phyloP scores from a whole-genome alignment of 1,284 basidiomycete genomes.

The Boletus semigastroideus region DNA sequence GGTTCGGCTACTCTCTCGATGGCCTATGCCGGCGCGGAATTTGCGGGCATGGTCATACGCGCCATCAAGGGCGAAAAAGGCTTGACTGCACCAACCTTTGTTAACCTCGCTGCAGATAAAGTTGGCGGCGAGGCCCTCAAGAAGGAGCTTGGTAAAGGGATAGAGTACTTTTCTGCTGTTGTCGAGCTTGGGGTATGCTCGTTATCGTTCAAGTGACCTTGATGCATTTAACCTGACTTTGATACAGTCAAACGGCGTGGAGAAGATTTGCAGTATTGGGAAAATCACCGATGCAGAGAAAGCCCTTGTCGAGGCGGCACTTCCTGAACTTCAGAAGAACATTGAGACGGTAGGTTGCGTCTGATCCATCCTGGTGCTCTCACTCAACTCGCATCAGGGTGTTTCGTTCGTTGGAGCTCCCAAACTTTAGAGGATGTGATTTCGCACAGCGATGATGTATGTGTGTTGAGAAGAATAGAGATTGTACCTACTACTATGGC shows the following conservation, averaged over 20 bases:
- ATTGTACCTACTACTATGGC: background rate
- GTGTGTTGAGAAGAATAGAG: slow-evolving; percentile 4
- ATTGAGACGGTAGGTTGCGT: slow-evolving; percentile 64
- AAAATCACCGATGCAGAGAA: slow-evolving; percentile 72
- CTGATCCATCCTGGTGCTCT: background rate
- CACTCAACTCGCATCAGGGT: slow-evolving; percentile 30
- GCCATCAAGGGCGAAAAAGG: slow-evolving; percentile 90
- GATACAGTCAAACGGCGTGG: slow-evolving; percentile 71
- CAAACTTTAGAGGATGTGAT: slow-evolving; percentile 34
- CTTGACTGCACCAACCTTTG: slow-evolving; percentile 82
- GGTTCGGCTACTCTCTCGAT: slow-evolving; percentile 88
- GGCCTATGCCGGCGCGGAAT: slow-evolving; percentile 90
- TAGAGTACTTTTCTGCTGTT: slow-evolving; percentile 83
- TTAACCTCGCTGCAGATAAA: slow-evolving; percentile 78
- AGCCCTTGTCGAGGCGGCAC: slow-evolving; percentile 71
- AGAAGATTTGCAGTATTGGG: slow-evolving; percentile 79
- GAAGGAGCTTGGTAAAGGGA: slow-evolving; percentile 62
- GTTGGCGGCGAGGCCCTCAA: slow-evolving; percentile 63
- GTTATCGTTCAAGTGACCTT: slow-evolving; percentile 8
- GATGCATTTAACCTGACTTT: slow-evolving; percentile 3
- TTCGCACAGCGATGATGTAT: slow-evolving; percentile 6
- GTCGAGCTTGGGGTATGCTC: slow-evolving; percentile 80
- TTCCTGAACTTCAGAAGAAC: slow-evolving; percentile 81
- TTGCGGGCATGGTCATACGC: slow-evolving; percentile 76
- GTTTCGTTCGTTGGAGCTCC: slow-evolving; percentile 36